Evolutionary conservation across 257 asterid species (phyloP).

Genomic region (Ilex asprella): DNA sequence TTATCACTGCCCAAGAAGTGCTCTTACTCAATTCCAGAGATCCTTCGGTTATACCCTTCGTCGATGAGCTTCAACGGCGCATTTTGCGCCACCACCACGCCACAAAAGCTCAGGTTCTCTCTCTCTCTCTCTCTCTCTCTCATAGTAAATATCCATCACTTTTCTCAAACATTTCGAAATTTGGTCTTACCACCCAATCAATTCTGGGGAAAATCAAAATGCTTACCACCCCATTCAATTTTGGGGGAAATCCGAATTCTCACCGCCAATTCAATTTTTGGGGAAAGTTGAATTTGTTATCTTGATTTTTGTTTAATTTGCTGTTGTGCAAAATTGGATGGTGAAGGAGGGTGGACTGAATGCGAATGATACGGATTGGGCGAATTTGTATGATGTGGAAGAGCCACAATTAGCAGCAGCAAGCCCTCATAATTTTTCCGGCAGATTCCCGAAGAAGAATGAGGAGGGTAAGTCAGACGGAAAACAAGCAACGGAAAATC

Average conservation of each 20-base stretch:
- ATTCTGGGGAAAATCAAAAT: no score
- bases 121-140: neutral
- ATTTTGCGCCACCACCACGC: conserved; percentile 74
- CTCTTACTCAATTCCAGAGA: conserved; percentile 77
- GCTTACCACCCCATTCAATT: no score
- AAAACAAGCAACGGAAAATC: conserved; percentile 54
- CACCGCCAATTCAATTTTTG: no score
- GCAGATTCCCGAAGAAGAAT: conserved; percentile 42
- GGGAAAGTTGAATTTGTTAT: no score
- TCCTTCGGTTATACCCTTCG: conserved; percentile 83
- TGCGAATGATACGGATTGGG: conserved; percentile 68
- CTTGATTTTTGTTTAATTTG: no score
- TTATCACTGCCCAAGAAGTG: conserved; percentile 86
- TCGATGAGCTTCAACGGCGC: conserved; percentile 73
- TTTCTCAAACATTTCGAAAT: no score
- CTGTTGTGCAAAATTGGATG: neutral
- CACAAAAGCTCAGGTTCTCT: conserved; percentile 59
- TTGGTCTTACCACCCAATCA: no score
- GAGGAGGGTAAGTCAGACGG: conserved; percentile 46
- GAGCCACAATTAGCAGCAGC: conserved; percentile 49
- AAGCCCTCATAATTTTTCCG: conserved; percentile 45
- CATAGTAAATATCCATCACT: no score
- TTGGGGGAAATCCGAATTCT: no score
- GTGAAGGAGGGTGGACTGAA: conserved; percentile 73
- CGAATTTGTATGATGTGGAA: conserved; percentile 69